Base-by-base conservation (phyloP, 176 grass and related monocot genomes). In the Pontederia paniculata region DNA sequence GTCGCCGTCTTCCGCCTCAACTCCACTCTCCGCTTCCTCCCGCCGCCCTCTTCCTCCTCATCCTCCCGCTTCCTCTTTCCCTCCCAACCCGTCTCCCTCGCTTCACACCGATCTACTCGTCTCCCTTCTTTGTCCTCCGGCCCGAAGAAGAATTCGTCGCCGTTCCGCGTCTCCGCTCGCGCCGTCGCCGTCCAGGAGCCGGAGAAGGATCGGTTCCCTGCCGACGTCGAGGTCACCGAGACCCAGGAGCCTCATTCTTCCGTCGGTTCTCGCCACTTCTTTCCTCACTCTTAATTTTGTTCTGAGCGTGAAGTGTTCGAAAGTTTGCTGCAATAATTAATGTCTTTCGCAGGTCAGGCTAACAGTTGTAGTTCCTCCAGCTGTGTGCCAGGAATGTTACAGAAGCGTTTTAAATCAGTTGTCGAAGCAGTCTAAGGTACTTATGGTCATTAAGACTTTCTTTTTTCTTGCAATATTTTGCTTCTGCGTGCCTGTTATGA, bases 341-440 rank as follows among this genome's bases (percentile, higher is more conserved):
- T 71, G 18, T 44, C 11, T 11, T 66, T 77, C 43, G 37, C 83
- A 97, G 93, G 74, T 97, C 41, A 81, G 77, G 45, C 87, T 97
- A 60, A 97, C 60, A 41, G 93, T 97, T 57, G 86, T 90, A 66
- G 93, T 97, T 67, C 87, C 93, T 22, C 55, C 83, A 44, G 75
- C 74, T 9, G 72, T 97, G 60, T 84, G 75, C 45, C 75, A 76
- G 44, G 72, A 86, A 16, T 90, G 93, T 25, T 91, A 90, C 62
- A 74, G 71, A 67, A 51, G 64, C 16, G 79, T 88, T 15, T 69
- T 97, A 8, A 53, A 71, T 52, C 80, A 97, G 69, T 77, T 81
- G 56, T 57, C 80, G 8, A 88, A 79, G 47, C 83, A 74, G 42
- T 72, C 83, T 21, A 97, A 97, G 86, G 93, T 90, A 64, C 9